Base-by-base conservation (phyloP, 805 yeast species). In the Torulaspora quercuum region DNA sequence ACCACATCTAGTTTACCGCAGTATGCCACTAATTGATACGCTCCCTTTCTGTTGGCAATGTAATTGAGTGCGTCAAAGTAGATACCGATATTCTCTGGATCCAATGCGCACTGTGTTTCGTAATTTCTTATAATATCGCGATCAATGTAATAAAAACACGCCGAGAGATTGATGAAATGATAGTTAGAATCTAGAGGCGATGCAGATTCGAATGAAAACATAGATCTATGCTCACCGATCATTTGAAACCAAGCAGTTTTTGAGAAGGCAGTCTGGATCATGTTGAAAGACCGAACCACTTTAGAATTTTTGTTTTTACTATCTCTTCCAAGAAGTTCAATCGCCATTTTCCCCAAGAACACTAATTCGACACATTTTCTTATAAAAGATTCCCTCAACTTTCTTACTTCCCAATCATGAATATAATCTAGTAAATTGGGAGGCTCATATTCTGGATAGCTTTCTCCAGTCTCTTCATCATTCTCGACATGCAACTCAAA, bases 11-110 rank as follows among this genome's bases (percentile, higher is more conserved):
- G 65, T 3, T 78, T 72, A 20, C 67, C 57, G 19, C 76, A 62
- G 27, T 72, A 72, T 6, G 72, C 61, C 7, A 75, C 66, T 17
- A 80, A 53, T 27, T 65, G 70, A 38, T 72, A 72, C 1, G 75
- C 67, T 6, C 66, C 61, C 37, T 76, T 67, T 0, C 61, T 47
- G n/a, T 71, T 68, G 0, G 82, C 72, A 24, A 81, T 63, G 25
- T 60, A 69, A 5, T 59, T 63, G 21, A 82, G 54, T 0, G 81
- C 73, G 53, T 82, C 88, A 46, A 76, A 71, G 46, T 79, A 80
- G 21, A 63, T 55, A 1, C 82, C 77, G 2, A 53, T 44, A 30
- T 69, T 63, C 0, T 45, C 53, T 0, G 73, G 69, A 52, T 81
- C 85, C 32, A 65, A 39, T 0, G 42, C 34, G 3, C 55, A 48